Percentiles rank a stretch among this genome's conserved stretches.
These are phyloP conservation scores for Fusarium sp. DNA, from an alignment of 2,329 filamentous ascomycete genomes.

Conservation along the genomic window DNA sequence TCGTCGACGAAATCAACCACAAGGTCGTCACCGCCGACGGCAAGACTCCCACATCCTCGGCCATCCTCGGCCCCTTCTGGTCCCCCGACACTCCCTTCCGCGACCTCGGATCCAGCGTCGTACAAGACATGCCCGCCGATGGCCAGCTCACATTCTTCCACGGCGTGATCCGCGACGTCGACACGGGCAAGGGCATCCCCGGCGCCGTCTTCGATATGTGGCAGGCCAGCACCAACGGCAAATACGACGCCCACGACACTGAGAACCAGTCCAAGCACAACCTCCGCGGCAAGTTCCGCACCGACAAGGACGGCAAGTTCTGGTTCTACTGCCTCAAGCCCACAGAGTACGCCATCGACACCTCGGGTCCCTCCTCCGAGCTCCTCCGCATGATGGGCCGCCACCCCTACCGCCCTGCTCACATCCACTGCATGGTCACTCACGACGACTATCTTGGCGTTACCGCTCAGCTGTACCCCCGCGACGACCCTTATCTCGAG, in stretches of 20 bases:
- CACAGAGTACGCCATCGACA: conserved; percentile 77
- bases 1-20: conserved; percentile 67
- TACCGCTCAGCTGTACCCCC: conserved; percentile 82
- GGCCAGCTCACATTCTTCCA: conserved; percentile 75
- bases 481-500: conserved; percentile 70
- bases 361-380: conserved; percentile 63
- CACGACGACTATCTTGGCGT: conserved; percentile 75
- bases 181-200: conserved; percentile 73
- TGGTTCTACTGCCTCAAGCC: conserved; percentile 81
- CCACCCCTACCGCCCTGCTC: conserved; percentile 61
- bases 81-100: conserved; percentile 79
- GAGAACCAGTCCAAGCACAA: conserved; percentile 78
- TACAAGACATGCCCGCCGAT: conserved; percentile 68
- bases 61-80: conserved; percentile 84
- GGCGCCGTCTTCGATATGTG: conserved; percentile 80
- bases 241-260: conserved; percentile 81
- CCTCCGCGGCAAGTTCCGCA: conserved; percentile 79
- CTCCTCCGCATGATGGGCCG: conserved; percentile 60
- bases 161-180: conserved; percentile 72
- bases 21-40: conserved; percentile 70
- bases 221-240: conserved; percentile 80
- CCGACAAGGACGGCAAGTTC: conserved; percentile 75
- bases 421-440: conserved; percentile 66
- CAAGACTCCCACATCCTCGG: conserved; percentile 75
- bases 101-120: conserved; percentile 72